phyloP scores from a whole-genome alignment of 139 green algal species.

The Coelastrella sp. region DNA sequence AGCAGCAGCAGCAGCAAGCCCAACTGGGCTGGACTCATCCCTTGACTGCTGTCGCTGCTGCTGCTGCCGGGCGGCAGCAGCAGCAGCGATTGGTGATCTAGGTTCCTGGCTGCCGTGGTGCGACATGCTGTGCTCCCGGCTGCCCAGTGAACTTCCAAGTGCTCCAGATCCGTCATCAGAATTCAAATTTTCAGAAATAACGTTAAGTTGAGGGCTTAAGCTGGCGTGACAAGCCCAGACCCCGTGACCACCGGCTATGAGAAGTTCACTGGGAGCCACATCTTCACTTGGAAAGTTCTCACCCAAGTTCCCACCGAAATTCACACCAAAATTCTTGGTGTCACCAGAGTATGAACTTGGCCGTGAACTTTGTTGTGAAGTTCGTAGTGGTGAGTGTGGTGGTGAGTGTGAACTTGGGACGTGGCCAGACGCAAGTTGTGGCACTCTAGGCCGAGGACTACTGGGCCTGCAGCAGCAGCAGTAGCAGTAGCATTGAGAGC shows the following conservation, averaged over 20 bases:
- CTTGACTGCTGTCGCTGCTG: background rate
- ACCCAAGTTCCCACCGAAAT: background rate
- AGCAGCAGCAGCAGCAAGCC: conserved; percentile 3
- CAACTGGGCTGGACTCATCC: no score
- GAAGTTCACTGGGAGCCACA: conserved; percentile 12
- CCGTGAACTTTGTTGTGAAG: background rate
- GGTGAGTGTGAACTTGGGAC: background rate
- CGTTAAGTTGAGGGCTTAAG: conserved; percentile 8
- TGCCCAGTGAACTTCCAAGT: background rate
- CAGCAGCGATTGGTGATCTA: background rate
- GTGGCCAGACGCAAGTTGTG: background rate
- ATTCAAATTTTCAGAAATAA: background rate
- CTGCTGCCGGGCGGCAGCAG: background rate
- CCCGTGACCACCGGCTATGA: conserved; percentile 4
- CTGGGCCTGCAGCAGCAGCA: background rate
- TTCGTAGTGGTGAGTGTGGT: background rate
- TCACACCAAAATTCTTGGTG: background rate
- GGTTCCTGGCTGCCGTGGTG: background rate
- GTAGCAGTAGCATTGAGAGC: background rate
- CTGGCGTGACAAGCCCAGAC: conserved; percentile 29
- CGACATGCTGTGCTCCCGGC: no score
- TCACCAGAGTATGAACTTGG: background rate
- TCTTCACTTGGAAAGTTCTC: background rate
- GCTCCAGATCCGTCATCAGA: background rate
- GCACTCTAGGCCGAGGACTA: background rate